Evolutionary conservation across 2,329 filamentous ascomycete species (phyloP), one percentile per base, ranked within the genome.

Genomic region (Amesomyces nigricolor): DNA sequence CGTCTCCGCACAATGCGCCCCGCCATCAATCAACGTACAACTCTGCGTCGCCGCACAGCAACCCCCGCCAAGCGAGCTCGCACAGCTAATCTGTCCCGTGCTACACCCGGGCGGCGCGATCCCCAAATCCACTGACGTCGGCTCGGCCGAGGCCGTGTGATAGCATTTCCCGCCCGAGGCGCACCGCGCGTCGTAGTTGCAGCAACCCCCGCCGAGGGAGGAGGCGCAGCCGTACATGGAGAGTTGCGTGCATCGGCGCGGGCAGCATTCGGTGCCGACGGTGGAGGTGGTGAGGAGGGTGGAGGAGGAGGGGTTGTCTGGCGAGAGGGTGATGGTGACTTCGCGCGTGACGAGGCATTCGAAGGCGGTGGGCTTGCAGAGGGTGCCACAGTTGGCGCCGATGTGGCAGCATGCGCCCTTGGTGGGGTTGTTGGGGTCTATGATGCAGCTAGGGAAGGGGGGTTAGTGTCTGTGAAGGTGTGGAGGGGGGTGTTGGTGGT

Each of bases 1-100:
- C 5, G 67, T 64, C 4, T 68, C 63, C 4, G 73, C 73, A 61
- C 78, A 78, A 51, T 69, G 72, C 32, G 71, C 71, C 11, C 61
- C 61, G 9, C 67, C 70, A 47, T 51, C 62, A 16, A 73, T 61
- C 5, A 68, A 61, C 3, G 73, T 75, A 62, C 79, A 82, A 4
- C 64, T 60, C 55, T 73, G 70, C 0, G 72, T 72, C 8, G 69
- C 63, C 53, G 72, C 65, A 64, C 80, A 83, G 64, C 80, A 83
- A 10, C 78, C 71, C 16, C 73, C 73, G 54, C 79, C 29, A 76
- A 70, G 2, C 54, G 62, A 8, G n/a, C 56, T 35, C 16, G 76
- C 67, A 61, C 79, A 82, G 22, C 70, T 69, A 61, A 75, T 81
- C 47, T 70, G 64, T 60, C 71, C 73, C 22, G 72, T 71, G 44